These are phyloP conservation scores for Sisymbrium altissimum DNA, from an alignment of 345 rosid species.

Conservation along the genomic window DNA sequence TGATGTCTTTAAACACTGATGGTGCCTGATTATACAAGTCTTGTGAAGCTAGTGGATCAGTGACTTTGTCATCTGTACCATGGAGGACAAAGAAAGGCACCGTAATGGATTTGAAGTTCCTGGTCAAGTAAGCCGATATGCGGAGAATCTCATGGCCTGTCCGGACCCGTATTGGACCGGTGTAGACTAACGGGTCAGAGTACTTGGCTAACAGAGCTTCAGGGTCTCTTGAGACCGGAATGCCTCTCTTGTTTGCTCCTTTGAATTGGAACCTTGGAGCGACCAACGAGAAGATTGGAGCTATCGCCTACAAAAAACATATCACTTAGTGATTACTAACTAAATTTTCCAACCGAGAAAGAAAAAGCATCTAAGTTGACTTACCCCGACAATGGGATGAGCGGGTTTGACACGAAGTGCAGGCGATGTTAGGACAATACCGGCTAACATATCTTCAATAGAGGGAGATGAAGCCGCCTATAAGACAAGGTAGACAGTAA, in stretches of 20 bases:
- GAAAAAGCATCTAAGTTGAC: slow-evolving; percentile 15
- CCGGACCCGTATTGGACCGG: slow-evolving; percentile 94
- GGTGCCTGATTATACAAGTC: slow-evolving; percentile 78
- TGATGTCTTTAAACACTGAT: slow-evolving; percentile 76
- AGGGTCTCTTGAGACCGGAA: slow-evolving; percentile 95
- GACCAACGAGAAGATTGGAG: slow-evolving; percentile 81
- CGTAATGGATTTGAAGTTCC: slow-evolving; percentile 60
- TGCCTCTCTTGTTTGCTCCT: slow-evolving; percentile 97
- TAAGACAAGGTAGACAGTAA: slow-evolving; percentile 11
- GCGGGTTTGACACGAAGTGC: slow-evolving; percentile 95
- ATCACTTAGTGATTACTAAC: not conserved
- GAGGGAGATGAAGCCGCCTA: slow-evolving; percentile 69
- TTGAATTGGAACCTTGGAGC: slow-evolving; percentile 86
- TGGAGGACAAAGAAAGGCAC: slow-evolving; percentile 92
- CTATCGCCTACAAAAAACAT: slow-evolving; percentile 61
- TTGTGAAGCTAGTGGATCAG: slow-evolving; percentile 89
- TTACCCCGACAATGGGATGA: slow-evolving; percentile 93
- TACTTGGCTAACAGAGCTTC: slow-evolving; percentile 85
- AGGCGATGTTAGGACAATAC: slow-evolving; percentile 83
- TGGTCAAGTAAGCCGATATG: slow-evolving; percentile 66
- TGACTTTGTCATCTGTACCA: slow-evolving; percentile 88
- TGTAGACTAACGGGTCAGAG: slow-evolving; percentile 92
- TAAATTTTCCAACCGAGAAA: not conserved
- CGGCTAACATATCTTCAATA: slow-evolving; percentile 66
- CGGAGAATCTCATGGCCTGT: slow-evolving; percentile 94